Conservation (phyloP, 2,329 filamentous ascomycete genomes). For the Reticulascus tulasneorum region DNA sequence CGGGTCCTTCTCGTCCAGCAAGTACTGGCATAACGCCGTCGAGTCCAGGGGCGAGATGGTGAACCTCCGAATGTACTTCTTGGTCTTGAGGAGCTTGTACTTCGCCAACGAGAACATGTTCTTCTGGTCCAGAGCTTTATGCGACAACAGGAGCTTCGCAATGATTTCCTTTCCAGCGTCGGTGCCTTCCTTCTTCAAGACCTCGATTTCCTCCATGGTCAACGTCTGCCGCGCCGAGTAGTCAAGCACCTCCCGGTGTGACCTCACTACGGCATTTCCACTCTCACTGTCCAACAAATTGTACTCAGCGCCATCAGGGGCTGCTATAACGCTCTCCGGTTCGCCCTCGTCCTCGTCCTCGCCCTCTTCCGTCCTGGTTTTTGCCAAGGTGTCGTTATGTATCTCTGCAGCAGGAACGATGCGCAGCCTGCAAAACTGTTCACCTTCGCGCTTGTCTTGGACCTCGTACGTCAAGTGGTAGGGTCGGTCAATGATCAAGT, state of each 20-base stretch:
- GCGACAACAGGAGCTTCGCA: conserved; percentile 85
- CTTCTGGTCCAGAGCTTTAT: conserved; percentile 89
- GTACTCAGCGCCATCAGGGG: conserved; percentile 36
- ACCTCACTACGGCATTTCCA: conserved; percentile 46
- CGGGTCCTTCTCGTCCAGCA: conserved; percentile 51
- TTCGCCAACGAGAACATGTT: conserved; percentile 91
- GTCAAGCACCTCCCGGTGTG: conserved; percentile 57
- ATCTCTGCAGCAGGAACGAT: conserved; percentile 78
- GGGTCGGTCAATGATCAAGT: conserved; percentile 85
- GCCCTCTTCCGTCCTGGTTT: conserved; percentile 36
- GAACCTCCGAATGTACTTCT: conserved; percentile 88
- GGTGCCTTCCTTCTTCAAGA: conserved; percentile 68
- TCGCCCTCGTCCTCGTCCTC: conserved; percentile 30
- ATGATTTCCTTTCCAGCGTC: conserved; percentile 86
- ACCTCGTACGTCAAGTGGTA: conserved; percentile 91
- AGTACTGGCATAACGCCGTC: conserved; percentile 68
- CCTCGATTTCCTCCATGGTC: conserved; percentile 71
- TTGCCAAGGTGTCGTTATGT: conserved; percentile 70
- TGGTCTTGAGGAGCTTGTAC: conserved; percentile 90
- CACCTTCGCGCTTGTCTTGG: conserved; percentile 63
- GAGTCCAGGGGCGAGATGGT: conserved; percentile 81
- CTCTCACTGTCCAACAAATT: conserved; percentile 38
- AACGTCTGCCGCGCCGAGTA: conserved; percentile 69
- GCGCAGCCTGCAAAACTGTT: conserved; percentile 66
- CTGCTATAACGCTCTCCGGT: conserved; percentile 36